Evolutionary conservation across 257 asterid species (phyloP).

Genomic region (Galeopsis tetrahit): DNA sequence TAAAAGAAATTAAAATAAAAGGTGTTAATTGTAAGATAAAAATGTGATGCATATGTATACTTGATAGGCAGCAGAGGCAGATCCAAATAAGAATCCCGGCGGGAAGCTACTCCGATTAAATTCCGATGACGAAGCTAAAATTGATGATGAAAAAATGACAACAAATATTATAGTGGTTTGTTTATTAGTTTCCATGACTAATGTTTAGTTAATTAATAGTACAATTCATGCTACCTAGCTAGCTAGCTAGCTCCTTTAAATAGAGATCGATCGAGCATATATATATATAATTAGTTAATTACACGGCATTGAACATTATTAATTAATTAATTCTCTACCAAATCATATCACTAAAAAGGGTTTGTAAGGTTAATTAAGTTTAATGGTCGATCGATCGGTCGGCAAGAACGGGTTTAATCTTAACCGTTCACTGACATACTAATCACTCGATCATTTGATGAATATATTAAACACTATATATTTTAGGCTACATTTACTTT

Average conservation of each 20-base stretch:
- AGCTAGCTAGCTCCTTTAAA: background rate
- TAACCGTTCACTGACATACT: no score
- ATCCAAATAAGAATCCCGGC: background rate
- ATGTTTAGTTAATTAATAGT: background rate
- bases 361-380: no score
- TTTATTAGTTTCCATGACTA: background rate
- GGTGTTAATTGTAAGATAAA: background rate
- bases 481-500: no score
- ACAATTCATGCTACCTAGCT: background rate
- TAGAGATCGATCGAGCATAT: background rate
- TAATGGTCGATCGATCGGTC: no score
- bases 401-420: no score
- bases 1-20: no score
- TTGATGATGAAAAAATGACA: background rate
- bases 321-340: no score
- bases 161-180: background rate
- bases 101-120: constrained; percentile 7
- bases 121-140: background rate
- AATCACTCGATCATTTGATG: no score
- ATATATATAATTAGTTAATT: no score
- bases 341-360: no score
- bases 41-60: background rate
- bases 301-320: no score
- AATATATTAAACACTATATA: no score
- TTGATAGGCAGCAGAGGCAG: constrained; percentile 1